Percentiles rank a stretch among this genome's conserved stretches.
Evolutionary conservation across 73 alveolate species (phyloP).

Genomic region (Paramecium primaurelia): DNA sequence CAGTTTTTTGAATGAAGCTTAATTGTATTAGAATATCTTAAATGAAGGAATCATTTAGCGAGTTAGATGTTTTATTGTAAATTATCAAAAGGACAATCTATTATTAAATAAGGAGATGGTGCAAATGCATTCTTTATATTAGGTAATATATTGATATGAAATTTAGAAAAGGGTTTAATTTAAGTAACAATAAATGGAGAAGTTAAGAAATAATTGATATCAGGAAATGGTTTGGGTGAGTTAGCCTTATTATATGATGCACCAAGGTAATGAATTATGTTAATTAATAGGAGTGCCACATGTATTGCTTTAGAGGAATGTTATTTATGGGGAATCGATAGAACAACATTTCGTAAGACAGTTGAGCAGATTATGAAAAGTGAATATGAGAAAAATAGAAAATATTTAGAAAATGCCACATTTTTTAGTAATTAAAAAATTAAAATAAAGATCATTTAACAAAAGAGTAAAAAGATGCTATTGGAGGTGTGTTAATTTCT

Average conservation of each 20-base stretch:
- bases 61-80: conserved; percentile 55
- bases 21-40: conserved; percentile 4
- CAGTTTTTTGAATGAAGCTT: conserved; percentile 23
- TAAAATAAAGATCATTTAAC: conserved; percentile 34
- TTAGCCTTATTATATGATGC: conserved; percentile 75
- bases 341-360: conserved; percentile 75
- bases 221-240: conserved; percentile 85
- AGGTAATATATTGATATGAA: background rate
- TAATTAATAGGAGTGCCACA: conserved; percentile 57
- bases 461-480: conserved; percentile 45
- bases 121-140: conserved; percentile 54
- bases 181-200: conserved; percentile 55
- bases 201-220: conserved; percentile 36
- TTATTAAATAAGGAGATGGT: conserved; percentile 52
- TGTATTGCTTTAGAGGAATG: conserved; percentile 69
- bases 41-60: conserved; percentile 33
- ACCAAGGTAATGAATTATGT: conserved; percentile 58
- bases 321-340: conserved; percentile 78
- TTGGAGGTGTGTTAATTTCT: conserved; percentile 48
- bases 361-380: conserved; percentile 56
- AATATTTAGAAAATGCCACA: background rate
- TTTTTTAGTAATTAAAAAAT: background rate
- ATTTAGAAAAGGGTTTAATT: conserved; percentile 55
- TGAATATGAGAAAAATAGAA: conserved; percentile 22
- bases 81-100: conserved; percentile 35